Evolutionary conservation across 2,329 filamentous ascomycete genomes (phyloP).

Genomic region (Parascedosporium putredinis): DNA sequence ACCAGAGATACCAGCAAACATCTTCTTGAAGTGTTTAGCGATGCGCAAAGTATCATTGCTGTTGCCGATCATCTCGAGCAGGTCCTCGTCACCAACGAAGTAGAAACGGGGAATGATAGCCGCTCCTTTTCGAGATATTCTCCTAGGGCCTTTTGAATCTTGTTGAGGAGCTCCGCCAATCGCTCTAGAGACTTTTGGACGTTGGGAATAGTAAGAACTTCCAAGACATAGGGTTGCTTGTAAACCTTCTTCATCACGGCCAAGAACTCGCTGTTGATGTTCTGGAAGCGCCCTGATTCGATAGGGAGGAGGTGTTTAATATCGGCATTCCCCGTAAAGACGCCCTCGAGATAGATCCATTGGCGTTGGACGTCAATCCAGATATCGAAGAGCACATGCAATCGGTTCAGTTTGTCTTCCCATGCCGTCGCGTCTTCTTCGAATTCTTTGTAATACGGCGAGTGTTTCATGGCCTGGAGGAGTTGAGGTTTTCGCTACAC

Average conservation of each 20-base stretch:
- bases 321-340: conserved; percentile 96
- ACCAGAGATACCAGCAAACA: conserved; percentile 94
- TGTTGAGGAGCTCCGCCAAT: conserved; percentile 92
- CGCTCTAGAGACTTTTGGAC: conserved; percentile 94
- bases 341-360: conserved; percentile 98
- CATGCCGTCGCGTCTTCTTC: conserved; percentile 93
- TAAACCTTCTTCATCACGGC: conserved; percentile 99
- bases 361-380: conserved; percentile 99
- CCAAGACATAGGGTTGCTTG: conserved; percentile 88
- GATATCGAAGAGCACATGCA: conserved; percentile 95
- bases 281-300: conserved; percentile 93
- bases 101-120: conserved; percentile 98
- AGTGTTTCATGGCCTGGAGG: conserved; percentile 98
- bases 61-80: conserved; percentile 98
- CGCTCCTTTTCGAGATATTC: conserved; percentile 98
- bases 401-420: conserved; percentile 96
- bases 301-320: conserved; percentile 97
- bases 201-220: conserved; percentile 90
- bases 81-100: conserved; percentile 96
- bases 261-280: conserved; percentile 98
- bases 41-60: conserved; percentile 95
- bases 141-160: conserved; percentile 96
- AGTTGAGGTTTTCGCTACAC: conserved; percentile 96
- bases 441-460: conserved; percentile 98
- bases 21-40: conserved; percentile 98